Evolutionary conservation across 2,329 filamentous ascomycete species (phyloP), one percentile per base, ranked within the genome.

Genomic region (Venturia oleaginea): DNA sequence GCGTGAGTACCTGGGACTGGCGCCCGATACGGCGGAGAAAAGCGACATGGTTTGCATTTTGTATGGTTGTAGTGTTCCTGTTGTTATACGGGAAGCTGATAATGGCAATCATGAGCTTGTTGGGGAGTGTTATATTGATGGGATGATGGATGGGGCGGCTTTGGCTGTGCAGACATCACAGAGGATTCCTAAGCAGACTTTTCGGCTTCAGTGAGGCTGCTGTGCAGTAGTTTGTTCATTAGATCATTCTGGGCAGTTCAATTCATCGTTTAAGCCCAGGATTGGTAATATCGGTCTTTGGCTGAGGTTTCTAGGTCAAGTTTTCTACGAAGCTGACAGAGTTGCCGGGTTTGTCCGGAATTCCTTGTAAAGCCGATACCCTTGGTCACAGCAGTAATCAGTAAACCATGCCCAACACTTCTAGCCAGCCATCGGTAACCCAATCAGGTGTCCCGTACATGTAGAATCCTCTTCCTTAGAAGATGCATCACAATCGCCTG

Each of bases 1-100:
- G 19, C 32, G 42, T 11, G 62, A 51, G 8, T 27, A 59, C 34
- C 17, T 64, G 5, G 62, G 62, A 8, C 17, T 64, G 5, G 62
- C 62, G 15, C 46, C 48, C 3, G 37, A 59, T 13, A n/a, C 24
- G 19, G 54, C 54, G 3, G 51, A 64, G 22, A 64, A 59, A 24
- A n/a, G 27, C 32, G 62, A 64, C n/a, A 1, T 64, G 48, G 22
- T 64, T 11, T 64, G 62, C 30, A 61, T 64, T n/a, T 24, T 64
- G 4, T 64, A 59, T 37, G 62, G 62, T 0, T 64, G 62, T 22
- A 61, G 62, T 19, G 62, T 64, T 11, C 62, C 62, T 24, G 62
- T 64, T 43, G 54, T 64, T 6, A 27, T 64, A 10, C 46, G 62
- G 3, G 37, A 59, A 19, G 59, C 22, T 19, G 61, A 62, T 1